Evolutionary conservation across 2,329 filamentous ascomycete genomes (phyloP).

Genomic region (Aspergillus ustus): DNA sequence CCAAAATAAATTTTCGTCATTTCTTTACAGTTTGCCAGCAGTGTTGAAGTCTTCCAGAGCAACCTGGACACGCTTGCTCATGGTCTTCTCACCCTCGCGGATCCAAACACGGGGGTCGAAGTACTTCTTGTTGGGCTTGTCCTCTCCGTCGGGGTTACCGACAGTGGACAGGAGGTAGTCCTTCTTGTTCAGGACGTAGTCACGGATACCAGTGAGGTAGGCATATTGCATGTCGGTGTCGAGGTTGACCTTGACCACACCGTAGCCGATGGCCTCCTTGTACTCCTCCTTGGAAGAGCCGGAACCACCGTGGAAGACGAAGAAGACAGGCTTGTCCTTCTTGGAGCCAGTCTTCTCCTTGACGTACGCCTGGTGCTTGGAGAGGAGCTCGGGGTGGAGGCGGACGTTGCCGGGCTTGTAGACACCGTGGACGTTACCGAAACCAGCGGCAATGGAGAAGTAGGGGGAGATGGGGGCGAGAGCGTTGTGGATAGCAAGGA

Average conservation of each 20-base stretch:
- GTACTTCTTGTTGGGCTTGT: conserved; percentile 99
- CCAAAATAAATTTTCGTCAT: conserved; percentile 9
- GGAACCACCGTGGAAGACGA: conserved; percentile 98
- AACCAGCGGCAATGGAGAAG: conserved; percentile 97
- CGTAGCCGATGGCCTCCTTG: conserved; percentile 83
- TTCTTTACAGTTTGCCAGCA: conserved; percentile 71
- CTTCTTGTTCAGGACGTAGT: conserved; percentile 93
- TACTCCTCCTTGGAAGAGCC: conserved; percentile 91
- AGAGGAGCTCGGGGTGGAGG: conserved; percentile 92
- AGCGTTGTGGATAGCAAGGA: conserved; percentile 86
- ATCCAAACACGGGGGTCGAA: conserved; percentile 94
- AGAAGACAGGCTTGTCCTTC: conserved; percentile 92
- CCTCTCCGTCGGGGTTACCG: conserved; percentile 91
- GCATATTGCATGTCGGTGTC: conserved; percentile 98
- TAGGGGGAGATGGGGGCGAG: conserved; percentile 86
- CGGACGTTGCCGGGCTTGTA: conserved; percentile 98
- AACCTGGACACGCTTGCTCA: conserved; percentile 77
- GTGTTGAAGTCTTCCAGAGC: conserved; percentile 93
- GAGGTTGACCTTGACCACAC: conserved; percentile 99
- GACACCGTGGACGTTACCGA: conserved; percentile 98
- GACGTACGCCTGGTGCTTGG: conserved; percentile 94
- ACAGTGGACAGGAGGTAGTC: conserved; percentile 87
- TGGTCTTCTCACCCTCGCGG: conserved; percentile 91
- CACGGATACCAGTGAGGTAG: conserved; percentile 88
- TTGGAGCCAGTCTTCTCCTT: conserved; percentile 74